A percentile compares a stretch with the other conserved stretches of the same genome.
Conservation (phyloP, 2,329 filamentous ascomycete species). For the Graphilbum ipis-grandicollis region DNA sequence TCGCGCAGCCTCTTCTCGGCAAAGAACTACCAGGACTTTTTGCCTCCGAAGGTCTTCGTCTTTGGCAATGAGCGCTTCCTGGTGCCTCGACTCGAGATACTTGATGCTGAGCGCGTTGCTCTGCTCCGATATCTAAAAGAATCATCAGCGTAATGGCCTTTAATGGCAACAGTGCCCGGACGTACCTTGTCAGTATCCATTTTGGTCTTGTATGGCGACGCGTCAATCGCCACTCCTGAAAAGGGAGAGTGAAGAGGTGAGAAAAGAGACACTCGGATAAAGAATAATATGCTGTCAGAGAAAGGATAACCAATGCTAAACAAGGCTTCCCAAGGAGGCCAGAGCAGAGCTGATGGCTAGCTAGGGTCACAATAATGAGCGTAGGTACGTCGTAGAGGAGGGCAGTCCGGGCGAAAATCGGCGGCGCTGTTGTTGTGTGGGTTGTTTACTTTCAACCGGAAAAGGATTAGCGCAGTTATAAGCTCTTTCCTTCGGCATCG, state of each 20-base stretch:
- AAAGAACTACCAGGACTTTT: constrained; percentile 49
- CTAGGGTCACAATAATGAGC: no score
- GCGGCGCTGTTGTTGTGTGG: neutral
- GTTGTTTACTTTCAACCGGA: constrained; percentile 8
- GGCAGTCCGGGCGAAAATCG: no score
- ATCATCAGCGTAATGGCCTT: neutral
- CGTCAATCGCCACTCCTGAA: constrained; percentile 1
- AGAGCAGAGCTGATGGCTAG: no score
- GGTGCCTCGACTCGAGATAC: constrained; percentile 47
- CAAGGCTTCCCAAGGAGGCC: no score
- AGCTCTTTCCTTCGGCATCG: constrained; percentile 1
- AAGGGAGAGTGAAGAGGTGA: neutral
- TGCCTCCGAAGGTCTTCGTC: constrained; percentile 59
- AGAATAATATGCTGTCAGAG: neutral
- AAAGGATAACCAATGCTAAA: no score
- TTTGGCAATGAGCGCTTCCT: constrained; percentile 50
- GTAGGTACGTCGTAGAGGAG: no score
- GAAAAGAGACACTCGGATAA: no score
- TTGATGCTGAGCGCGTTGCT: constrained; percentile 47
- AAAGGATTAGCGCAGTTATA: constrained; percentile 2
- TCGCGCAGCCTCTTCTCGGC: constrained; percentile 55
- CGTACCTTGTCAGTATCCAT: constrained; percentile 21
- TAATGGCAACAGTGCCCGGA: no score
- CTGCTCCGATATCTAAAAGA: constrained; percentile 22
- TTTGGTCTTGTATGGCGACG: constrained; percentile 8